Base-by-base conservation (phyloP, 2,329 filamentous ascomycete genomes). In the Aureobasidium vineae region DNA sequence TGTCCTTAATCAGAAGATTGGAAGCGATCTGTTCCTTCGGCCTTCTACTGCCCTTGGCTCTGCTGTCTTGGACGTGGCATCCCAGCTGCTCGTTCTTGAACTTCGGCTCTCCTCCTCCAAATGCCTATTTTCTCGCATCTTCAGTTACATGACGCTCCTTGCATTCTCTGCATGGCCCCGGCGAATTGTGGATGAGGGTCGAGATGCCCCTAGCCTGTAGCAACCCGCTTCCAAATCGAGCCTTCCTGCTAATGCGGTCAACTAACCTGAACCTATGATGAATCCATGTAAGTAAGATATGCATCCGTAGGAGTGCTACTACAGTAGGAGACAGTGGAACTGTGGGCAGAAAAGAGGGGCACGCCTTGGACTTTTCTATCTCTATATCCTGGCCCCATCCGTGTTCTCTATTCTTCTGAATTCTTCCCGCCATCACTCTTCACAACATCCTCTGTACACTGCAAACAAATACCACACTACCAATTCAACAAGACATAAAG, bases 81-180 rank as follows among this genome's bases (percentile, higher is more conserved):
- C 40, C 40, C 38, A 59, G 40, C 38, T 59, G 8, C 41, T 61
- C 26, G 19, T 49, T 5, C 41, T 36, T 49, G 23, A 45, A 36
- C 59, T 63, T 64, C 61, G 61, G 61, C 61, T 64, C 61, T 54
- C 61, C 61, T 64, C 61, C 33, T 54, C 38, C 61, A 64, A 16
- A 52, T 63, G 59, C 47, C 47, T 52, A 49, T 33, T 43, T 28
- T 26, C 49, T n/a, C 38, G 11, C 31, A 33, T 66, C 41, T 38
- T 60, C 47, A 69, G 40, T 41, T 40, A 52, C 33, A n/a, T 52
- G 59, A 63, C 59, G 45, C 59, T 63, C 59, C 43, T 63, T 63
- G 43, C 59, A 52, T 50, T 19, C 21, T 52, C 13, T 63, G 59
- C 43, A 61, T 61, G 59, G 40, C 41, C 15, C 59, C 45, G 33